Conservation (phyloP, 2,329 filamentous ascomycete genomes). For the Chaetomiaceae sp. region DNA sequence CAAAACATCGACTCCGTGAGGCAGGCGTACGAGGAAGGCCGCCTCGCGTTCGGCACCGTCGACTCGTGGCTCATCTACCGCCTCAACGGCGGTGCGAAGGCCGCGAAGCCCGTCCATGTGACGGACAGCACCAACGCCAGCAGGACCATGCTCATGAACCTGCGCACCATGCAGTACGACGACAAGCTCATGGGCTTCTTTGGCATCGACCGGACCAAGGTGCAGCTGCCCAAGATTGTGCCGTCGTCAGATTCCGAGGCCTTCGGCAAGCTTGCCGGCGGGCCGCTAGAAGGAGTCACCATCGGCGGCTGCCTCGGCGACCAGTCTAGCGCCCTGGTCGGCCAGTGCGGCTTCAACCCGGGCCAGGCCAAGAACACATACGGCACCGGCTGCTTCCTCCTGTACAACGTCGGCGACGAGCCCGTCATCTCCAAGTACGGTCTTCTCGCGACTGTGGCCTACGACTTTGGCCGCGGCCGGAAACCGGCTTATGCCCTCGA, state of each 20-base stretch:
- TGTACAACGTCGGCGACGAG: slow-evolving; percentile 81
- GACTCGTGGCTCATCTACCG: slow-evolving; percentile 85
- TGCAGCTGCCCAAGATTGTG: slow-evolving; percentile 75
- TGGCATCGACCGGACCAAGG: slow-evolving; percentile 59
- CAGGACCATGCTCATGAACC: slow-evolving; percentile 91
- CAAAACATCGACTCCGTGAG: slow-evolving; percentile 63
- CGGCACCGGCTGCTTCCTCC: slow-evolving; percentile 80
- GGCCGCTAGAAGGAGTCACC: slow-evolving; percentile 60
- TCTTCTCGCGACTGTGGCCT: slow-evolving; percentile 79
- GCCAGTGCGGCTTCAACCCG: slow-evolving; percentile 75
- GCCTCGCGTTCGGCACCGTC: slow-evolving; percentile 77
- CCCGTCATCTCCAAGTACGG: slow-evolving; percentile 82
- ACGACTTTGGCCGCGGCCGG: slow-evolving; percentile 60
- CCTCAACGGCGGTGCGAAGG: slow-evolving; percentile 66
- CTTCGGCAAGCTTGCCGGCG: slow-evolving; percentile 62
- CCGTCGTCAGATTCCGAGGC: slow-evolving; percentile 68
- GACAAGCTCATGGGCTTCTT: slow-evolving; percentile 73
- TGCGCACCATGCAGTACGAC: slow-evolving; percentile 74
- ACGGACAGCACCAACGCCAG: slow-evolving; percentile 86
- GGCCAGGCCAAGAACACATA: slow-evolving; percentile 89
- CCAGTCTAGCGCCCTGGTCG: slow-evolving; percentile 79
- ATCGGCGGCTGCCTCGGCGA: slow-evolving; percentile 85
- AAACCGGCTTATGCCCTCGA: slow-evolving; percentile 73
- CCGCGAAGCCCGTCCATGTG: slow-evolving; percentile 58
- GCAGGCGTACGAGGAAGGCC: slow-evolving; percentile 68